Conservation (phyloP, 495 filamentous ascomycete genomes). For the Penicillium manginii region DNA sequence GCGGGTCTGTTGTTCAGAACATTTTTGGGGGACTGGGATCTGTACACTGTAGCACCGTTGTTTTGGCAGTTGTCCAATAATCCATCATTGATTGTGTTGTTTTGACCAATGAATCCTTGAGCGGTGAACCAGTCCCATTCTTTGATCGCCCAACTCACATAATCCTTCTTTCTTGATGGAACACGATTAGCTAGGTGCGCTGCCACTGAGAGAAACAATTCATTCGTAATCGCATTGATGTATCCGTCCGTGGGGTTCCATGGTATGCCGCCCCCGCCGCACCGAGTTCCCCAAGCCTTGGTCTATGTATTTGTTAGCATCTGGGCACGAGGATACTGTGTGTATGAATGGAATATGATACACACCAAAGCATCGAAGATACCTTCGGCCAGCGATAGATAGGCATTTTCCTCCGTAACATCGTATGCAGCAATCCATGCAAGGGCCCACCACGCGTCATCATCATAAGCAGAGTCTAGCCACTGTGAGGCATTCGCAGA, state of each 20-base stretch:
- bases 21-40: neutral
- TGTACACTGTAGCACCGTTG: conserved; percentile 59
- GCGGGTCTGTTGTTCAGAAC: neutral
- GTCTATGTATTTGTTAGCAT: conserved; percentile 30
- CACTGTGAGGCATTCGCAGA: conserved; percentile 30
- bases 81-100: conserved; percentile 74
- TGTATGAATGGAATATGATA: neutral
- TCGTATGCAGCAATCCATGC: conserved; percentile 70
- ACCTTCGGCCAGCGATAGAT: conserved; percentile 57
- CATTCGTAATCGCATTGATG: conserved; percentile 76
- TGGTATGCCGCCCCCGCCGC: conserved; percentile 60
- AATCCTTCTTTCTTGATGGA: conserved; percentile 49
- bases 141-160: conserved; percentile 57
- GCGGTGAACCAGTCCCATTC: conserved; percentile 72
- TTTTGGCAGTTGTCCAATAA: conserved; percentile 65
- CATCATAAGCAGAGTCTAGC: conserved; percentile 70
- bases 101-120: conserved; percentile 65
- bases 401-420: conserved; percentile 54
- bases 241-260: conserved; percentile 66
- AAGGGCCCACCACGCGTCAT: conserved; percentile 76
- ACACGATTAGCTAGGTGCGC: conserved; percentile 75
- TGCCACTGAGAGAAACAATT: conserved; percentile 70
- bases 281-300: conserved; percentile 50
- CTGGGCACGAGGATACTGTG: neutral
- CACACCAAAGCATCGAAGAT: conserved; percentile 64